Base-by-base conservation (phyloP, 129 eudicot genomes). In the Helichrysum umbraculigerum region DNA sequence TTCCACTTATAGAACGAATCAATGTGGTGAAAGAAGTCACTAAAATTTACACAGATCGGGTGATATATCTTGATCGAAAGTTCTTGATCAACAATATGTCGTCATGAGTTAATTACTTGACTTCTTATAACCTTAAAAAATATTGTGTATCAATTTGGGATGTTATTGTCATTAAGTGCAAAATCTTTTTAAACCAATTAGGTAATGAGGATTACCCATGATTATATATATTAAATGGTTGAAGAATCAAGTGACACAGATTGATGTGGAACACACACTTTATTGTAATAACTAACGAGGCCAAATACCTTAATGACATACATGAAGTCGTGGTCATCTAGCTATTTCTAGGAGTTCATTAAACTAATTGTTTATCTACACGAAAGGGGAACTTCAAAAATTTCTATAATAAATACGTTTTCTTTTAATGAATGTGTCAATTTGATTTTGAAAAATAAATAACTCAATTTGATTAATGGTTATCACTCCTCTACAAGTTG, bases 231-330 rank as follows among this genome's bases (percentile, higher is more conserved):
- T 61, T 61, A 22, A 61, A 28, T 61, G 17, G 67, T 28, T 61
- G 67, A 22, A 6, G 67, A 61, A 61, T 61, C 67, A 25, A 61
- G 15, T 12, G 67, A 61, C 16, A 25, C 33, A 11, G 67, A 28
- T 61, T 21, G 67, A 61, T 61, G 37, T 28, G 34, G 66, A 15
- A 12, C 15, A 28, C 15, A 61, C 67, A 61, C 6, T 61, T 61
- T 4, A 6, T 3, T 61, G n/a, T 61, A 8, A 29, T 61, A 61
- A 28, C 28, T 11, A 61, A 61, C 34, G 4, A 28, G 67, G 67
- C 67, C 67, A 61, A 61, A 61, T 14, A 61, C 67, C 37, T 61
- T 61, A 21, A 61, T 61, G 67, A 61, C 32, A 12, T 28, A 28
- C 19, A 28, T 3, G 19, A 61, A 25, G 34, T 61, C 17, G 32